Evolutionary conservation across 1,284 basidiomycete genomes (phyloP).

Genomic region (Pseudozyma sp.): DNA sequence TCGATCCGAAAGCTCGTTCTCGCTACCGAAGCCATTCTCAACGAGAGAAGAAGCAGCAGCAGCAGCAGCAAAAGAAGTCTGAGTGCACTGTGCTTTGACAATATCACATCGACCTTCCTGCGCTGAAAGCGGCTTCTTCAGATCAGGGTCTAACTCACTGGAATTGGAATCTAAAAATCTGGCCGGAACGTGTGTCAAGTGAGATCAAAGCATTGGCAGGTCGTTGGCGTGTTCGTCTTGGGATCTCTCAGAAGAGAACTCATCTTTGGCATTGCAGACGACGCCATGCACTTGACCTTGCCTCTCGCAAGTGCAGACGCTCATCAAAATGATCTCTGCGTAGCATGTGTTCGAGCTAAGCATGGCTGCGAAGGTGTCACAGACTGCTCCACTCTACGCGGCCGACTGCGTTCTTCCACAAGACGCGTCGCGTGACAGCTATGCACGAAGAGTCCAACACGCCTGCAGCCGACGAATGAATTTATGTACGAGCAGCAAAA

Average conservation of each 20-base stretch:
- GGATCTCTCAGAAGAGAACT: not conserved
- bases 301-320: not conserved
- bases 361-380: not conserved
- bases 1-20: too few species aligned
- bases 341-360: not conserved
- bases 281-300: not conserved
- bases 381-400: constrained; percentile 9
- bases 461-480: not conserved
- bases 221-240: not conserved
- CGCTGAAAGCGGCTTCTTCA: too few species aligned
- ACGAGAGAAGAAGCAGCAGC: too few species aligned
- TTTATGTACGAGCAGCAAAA: too few species aligned
- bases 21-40: too few species aligned
- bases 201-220: not conserved
- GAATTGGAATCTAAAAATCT: not conserved
- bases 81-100: too few species aligned
- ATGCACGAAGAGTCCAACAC: constrained; percentile 5
- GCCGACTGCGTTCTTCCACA: not conserved
- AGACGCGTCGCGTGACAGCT: constrained; percentile 22
- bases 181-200: not conserved
- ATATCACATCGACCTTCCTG: too few species aligned
- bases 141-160: not conserved
- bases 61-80: too few species aligned
- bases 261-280: not conserved
- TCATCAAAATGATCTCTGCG: not conserved